These are phyloP conservation scores for Steccherinum ochraceum DNA, from an alignment of 768 basidiomycete genomes.

Conservation along the genomic window DNA sequence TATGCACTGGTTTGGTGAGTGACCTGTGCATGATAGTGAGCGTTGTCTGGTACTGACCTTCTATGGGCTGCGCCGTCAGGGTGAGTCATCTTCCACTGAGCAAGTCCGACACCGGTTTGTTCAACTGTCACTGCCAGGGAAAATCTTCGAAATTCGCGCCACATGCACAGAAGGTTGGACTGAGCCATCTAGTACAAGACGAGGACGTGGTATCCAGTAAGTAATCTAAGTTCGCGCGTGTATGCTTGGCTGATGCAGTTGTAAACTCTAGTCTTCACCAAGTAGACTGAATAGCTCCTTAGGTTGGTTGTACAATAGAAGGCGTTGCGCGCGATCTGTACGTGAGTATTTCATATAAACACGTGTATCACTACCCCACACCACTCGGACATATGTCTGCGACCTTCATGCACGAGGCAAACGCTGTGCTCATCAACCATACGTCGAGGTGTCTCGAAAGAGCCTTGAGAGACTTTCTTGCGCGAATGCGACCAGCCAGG, in stretches of 20 bases:
- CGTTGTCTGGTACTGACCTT: too few species aligned
- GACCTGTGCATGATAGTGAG: background rate
- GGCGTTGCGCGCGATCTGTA: background rate
- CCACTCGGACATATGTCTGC: too few species aligned
- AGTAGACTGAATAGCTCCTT: conserved; percentile 14
- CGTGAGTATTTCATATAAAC: background rate
- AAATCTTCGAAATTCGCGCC: conserved; percentile 92
- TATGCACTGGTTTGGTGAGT: conserved; percentile 90
- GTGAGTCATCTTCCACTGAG: too few species aligned
- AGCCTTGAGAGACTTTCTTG: too few species aligned
- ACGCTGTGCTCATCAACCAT: too few species aligned
- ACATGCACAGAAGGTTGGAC: conserved; percentile 90
- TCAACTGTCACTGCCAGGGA: conserved; percentile 46
- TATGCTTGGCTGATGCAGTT: background rate
- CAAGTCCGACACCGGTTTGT: too few species aligned
- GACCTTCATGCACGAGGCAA: too few species aligned
- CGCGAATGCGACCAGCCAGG: too few species aligned
- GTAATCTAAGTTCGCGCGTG: conserved; percentile 24
- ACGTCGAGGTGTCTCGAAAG: too few species aligned
- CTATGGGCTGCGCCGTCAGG: too few species aligned
- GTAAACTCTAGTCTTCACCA: conserved; percentile 32
- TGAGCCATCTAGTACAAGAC: conserved; percentile 77
- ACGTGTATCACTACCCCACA: background rate
- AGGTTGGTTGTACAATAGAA: background rate
- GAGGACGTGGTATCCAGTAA: conserved; percentile 86